phyloP scores from a whole-genome alignment of 306 rosid species.

The Betula pendula region DNA sequence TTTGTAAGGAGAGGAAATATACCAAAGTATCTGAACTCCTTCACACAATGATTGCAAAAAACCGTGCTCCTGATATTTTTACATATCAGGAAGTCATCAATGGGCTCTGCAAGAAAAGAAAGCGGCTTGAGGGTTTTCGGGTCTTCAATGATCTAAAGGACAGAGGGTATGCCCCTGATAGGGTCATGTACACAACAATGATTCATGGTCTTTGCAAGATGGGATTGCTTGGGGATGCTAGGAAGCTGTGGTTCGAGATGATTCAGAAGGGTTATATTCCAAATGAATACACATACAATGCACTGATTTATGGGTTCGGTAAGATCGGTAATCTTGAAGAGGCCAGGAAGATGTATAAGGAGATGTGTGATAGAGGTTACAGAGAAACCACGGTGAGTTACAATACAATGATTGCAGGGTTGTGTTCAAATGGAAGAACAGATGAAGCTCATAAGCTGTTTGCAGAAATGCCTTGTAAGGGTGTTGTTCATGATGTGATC shows the following conservation, averaged over 20 bases:
- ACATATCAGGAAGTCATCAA: conserved; percentile 62
- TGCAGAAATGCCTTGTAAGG: conserved; percentile 58
- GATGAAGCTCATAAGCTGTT: conserved; percentile 57
- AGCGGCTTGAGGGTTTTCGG: conserved; percentile 41
- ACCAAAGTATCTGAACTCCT: conserved; percentile 57
- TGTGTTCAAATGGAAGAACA: conserved; percentile 51
- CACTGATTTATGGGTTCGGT: conserved; percentile 52
- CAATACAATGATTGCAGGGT: conserved; percentile 52
- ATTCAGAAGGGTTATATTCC: conserved; percentile 62
- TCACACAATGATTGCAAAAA: conserved; percentile 63
- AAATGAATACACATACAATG: conserved; percentile 56
- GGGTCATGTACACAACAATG: conserved; percentile 70
- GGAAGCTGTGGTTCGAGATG: conserved; percentile 89
- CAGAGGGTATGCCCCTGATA: conserved; percentile 75
- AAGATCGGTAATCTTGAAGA: conserved; percentile 45
- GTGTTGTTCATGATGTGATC: conserved; percentile 45
- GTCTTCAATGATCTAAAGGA: conserved; percentile 70
- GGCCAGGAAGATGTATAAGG: conserved; percentile 52
- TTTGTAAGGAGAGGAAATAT: conserved; percentile 48
- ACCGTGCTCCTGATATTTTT: conserved; percentile 41
- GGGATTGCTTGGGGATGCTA: conserved; percentile 54
- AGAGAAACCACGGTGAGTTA: conserved; percentile 42
- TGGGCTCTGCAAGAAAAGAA: conserved; percentile 54
- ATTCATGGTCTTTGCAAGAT: conserved; percentile 56
- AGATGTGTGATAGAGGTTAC: conserved; percentile 60